Evolutionary conservation across 495 filamentous ascomycete species (phyloP).

Genomic region (Hyaloscypha hepaticicola): DNA sequence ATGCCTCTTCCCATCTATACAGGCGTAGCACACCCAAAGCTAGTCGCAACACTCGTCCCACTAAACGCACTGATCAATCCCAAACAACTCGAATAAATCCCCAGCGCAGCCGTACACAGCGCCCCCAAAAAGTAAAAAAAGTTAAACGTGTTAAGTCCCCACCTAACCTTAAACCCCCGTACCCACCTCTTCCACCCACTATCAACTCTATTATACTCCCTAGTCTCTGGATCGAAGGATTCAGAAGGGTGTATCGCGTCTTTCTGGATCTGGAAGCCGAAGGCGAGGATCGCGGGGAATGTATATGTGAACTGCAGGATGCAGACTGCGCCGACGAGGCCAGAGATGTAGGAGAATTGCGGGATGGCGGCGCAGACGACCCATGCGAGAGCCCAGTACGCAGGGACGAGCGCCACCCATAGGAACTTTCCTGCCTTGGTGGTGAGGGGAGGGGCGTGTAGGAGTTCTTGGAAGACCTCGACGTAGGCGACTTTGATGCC

Average conservation of each 20-base stretch:
- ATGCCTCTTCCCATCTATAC: conserved; percentile 11
- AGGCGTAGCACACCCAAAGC: conserved; percentile 27
- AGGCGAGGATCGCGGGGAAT: conserved; percentile 31
- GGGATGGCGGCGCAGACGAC: conserved; percentile 53
- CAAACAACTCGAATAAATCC: conserved; percentile 25
- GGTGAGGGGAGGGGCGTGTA: conserved; percentile 50
- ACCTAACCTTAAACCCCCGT: conserved; percentile 39
- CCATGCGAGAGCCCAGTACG: conserved; percentile 59
- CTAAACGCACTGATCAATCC: conserved; percentile 24
- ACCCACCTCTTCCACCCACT: conserved; percentile 39
- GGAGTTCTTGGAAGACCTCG: conserved; percentile 57
- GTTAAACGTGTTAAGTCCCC: conserved; percentile 29
- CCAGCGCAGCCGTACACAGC: conserved; percentile 25
- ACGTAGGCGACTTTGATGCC: conserved; percentile 63
- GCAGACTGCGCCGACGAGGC: conserved; percentile 47
- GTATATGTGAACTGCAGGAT: conserved; percentile 42
- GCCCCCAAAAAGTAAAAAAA: conserved; percentile 30
- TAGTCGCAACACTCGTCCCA: conserved; percentile 21
- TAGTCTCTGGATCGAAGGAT: conserved; percentile 47
- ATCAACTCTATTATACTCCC: conserved; percentile 36
- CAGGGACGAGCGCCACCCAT: conserved; percentile 51
- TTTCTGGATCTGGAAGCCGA: conserved; percentile 47
- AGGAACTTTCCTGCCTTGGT: conserved; percentile 50
- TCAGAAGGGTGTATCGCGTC: conserved; percentile 44
- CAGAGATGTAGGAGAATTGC: conserved; percentile 47